Conservation (phyloP, 2,329 filamentous ascomycete genomes). For the Eutypella sp. region DNA sequence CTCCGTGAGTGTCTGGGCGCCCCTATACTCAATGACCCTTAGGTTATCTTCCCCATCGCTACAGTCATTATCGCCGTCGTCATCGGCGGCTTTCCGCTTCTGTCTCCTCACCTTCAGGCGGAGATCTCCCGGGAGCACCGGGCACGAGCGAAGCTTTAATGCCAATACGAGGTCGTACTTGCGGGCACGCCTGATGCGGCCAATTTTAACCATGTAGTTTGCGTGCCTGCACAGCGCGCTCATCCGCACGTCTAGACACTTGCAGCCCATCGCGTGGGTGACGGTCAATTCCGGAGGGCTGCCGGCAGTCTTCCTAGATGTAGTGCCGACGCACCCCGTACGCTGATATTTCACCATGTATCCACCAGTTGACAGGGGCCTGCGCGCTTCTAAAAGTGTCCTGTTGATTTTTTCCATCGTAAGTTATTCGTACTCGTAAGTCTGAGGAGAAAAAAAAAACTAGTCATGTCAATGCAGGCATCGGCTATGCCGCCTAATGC, state of each 20-base stretch:
- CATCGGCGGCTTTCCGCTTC: conserved; percentile 1
- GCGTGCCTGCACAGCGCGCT: conserved; percentile 11
- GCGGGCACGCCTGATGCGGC: conserved; percentile 4
- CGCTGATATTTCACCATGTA: conserved; percentile 12
- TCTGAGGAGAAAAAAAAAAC: no score
- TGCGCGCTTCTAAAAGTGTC: conserved; percentile 7
- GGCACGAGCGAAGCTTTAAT: conserved; percentile 12
- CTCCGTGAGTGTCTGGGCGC: conserved; percentile 12
- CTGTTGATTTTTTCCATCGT: conserved; percentile 5
- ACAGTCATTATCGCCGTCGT: conserved; percentile 5
- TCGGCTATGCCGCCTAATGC: no score
- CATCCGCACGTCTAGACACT: conserved; percentile 13
- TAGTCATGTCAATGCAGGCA: no score
- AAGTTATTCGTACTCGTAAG: no score
- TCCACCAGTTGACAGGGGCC: conserved; percentile 5
- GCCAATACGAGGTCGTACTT: conserved; percentile 16
- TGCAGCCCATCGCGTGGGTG: conserved; percentile 9
- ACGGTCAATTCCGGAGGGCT: conserved; percentile 11
- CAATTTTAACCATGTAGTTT: not conserved
- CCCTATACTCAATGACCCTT: conserved; percentile 7
- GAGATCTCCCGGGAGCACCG: conserved; percentile 4
- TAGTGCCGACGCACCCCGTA: conserved; percentile 13
- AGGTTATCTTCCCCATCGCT: not conserved
- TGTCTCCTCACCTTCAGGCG: conserved; percentile 1
- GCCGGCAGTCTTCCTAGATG: not conserved